These are phyloP conservation scores for Neurospora sp. DNA, from an alignment of 495 filamentous ascomycete genomes.

Conservation along the genomic window DNA sequence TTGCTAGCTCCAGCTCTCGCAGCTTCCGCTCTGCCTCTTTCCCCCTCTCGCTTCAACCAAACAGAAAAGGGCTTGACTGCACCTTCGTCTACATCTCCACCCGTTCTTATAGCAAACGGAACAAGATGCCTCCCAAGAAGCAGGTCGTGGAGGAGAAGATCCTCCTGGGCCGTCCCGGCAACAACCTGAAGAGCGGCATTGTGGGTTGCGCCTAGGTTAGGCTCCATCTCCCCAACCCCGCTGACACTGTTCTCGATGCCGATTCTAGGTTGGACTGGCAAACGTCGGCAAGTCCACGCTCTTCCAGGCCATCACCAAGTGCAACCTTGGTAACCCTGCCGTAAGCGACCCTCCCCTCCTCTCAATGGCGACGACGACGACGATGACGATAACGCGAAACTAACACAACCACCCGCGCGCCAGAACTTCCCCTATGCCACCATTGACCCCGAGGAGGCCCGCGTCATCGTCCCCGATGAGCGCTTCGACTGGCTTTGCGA, in stretches of 20 bases:
- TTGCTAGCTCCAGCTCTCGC: slow-evolving; percentile 22
- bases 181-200: slow-evolving; percentile 99
- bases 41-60: not conserved
- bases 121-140: slow-evolving; percentile 74
- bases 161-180: slow-evolving; percentile 87
- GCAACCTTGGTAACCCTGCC: slow-evolving; percentile 92
- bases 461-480: slow-evolving; percentile 93
- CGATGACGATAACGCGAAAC: slow-evolving; percentile 13
- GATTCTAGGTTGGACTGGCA: slow-evolving; percentile 80
- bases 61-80: slow-evolving; percentile 34
- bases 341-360: slow-evolving; percentile 34
- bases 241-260: slow-evolving; percentile 17
- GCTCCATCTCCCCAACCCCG: slow-evolving; percentile 10
- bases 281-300: slow-evolving; percentile 99
- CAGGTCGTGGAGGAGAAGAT: slow-evolving; percentile 64
- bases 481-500: slow-evolving; percentile 92
- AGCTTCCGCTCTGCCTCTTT: slow-evolving; percentile 51
- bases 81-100: slow-evolving; percentile 33
- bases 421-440: slow-evolving; percentile 99
- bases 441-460: slow-evolving; percentile 96
- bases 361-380: slow-evolving; percentile 8
- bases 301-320: slow-evolving; percentile 99
- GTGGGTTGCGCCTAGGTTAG: slow-evolving; percentile 48
- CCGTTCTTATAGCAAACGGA: slow-evolving; percentile 42
- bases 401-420: slow-evolving; percentile 5